Conservation (phyloP, 2,329 filamentous ascomycete species). For the Remersonia thermophila region DNA sequence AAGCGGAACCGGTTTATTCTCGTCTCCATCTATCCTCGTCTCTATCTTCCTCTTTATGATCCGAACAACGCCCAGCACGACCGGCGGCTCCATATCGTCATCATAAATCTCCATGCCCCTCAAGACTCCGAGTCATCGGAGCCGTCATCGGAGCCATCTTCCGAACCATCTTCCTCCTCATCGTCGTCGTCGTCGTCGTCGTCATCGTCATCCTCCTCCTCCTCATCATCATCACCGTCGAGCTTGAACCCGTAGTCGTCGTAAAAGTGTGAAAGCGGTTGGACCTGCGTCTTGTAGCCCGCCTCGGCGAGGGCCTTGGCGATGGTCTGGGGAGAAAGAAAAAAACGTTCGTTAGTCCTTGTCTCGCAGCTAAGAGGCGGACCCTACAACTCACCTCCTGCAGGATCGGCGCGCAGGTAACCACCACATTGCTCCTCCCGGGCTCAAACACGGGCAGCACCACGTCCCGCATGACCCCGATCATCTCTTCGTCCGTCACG, state of each 20-base stretch:
- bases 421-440: conserved; percentile 67
- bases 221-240: conserved; percentile 42
- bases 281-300: conserved; percentile 68
- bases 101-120: conserved; percentile 16
- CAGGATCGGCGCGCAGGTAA: conserved; percentile 80
- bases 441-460: conserved; percentile 72
- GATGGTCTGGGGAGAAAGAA: conserved; percentile 44
- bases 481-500: conserved; percentile 67
- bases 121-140: conserved; percentile 22
- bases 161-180: conserved; percentile 21
- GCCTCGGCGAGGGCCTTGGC: conserved; percentile 59
- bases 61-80: too few species aligned
- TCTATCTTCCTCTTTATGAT: too few species aligned
- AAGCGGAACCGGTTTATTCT: too few species aligned
- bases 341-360: conserved; percentile 14
- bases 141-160: too few species aligned
- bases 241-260: conserved; percentile 77
- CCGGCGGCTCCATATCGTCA: too few species aligned
- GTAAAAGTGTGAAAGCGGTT: conserved; percentile 66
- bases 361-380: conserved; percentile 5
- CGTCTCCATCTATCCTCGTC: too few species aligned
- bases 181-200: conserved; percentile 45
- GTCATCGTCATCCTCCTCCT: conserved; percentile 47
- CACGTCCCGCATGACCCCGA: conserved; percentile 57
- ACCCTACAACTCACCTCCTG: conserved; percentile 52